Base-by-base conservation (phyloP, 441 rosid genomes). In the Euphorbia schlechtendalii region DNA sequence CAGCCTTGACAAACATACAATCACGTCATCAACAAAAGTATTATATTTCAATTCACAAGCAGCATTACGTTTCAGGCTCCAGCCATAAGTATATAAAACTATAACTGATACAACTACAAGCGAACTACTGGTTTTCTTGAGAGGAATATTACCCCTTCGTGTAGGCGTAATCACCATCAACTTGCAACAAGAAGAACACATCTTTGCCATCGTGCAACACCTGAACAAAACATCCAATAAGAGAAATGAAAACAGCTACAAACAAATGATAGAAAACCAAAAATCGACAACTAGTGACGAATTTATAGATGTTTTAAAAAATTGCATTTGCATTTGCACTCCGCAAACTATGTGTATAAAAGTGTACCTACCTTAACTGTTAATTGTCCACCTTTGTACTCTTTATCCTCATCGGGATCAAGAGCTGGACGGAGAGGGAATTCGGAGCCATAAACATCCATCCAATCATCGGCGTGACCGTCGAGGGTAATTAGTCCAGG, bases 381-480 rank as follows among this genome's bases (percentile, higher is more conserved):
- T 95, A 93, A 81, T 74, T 84, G 72, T 25, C 96, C 97, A 46
- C 74, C 84, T 69, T 61, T 70, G 36, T 88, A 93, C 65, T 81
- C 91, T 67, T 85, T 85, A 65, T 90, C 96, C 4, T 70, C 85
- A 48, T 90, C 86, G 0, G 97, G 98, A 77, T 93, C 97, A 56
- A 90, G 88, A n/a, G 98, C 95, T 28, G 95, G 96, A 14, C 74
- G 84, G 40, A 93, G 96, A 24, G 97, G 71, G 76, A 82, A 85
- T 71, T 88, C 91, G 46, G 77, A 84, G 67, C 86, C 91, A 0
- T 84, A 92, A 74, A 93, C 76, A 73, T 74, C 83, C 32, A 69
- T 76, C 97, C 98, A 93, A 61, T 93, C 98, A 55, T 90, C 90
- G 72, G 87, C 82, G 61, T 64, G 90, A 36, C 97, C 98, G 45